Conservation (phyloP, 495 filamentous ascomycete genomes). For the Neurospora sp. region DNA sequence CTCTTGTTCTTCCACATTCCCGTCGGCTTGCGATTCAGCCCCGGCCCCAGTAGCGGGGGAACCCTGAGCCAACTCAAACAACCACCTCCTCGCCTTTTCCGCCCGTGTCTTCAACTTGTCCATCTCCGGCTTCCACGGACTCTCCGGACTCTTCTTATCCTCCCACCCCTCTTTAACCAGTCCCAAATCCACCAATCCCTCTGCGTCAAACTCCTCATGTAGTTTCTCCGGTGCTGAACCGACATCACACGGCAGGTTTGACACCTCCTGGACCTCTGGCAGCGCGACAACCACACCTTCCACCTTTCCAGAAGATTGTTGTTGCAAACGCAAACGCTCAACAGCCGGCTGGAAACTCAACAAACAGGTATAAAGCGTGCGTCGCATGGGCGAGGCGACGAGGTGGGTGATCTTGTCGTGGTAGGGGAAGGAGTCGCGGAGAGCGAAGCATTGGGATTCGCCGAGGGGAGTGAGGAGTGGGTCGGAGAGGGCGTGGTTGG, state of each 20-base stretch:
- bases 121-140: constrained; percentile 46
- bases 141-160: constrained; percentile 38
- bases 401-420: constrained; percentile 58
- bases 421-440: constrained; percentile 53
- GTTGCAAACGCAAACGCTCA: constrained; percentile 22
- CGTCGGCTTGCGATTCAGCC: constrained; percentile 1
- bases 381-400: constrained; percentile 71
- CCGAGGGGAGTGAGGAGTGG: constrained; percentile 71
- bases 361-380: constrained; percentile 75
- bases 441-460: constrained; percentile 58
- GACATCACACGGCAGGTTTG: constrained; percentile 67
- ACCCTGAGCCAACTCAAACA: constrained; percentile 41
- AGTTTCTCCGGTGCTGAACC: constrained; percentile 49
- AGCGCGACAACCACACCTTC: constrained; percentile 52
- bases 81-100: constrained; percentile 52
- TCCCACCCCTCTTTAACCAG: constrained; percentile 59
- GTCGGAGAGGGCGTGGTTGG: constrained; percentile 65
- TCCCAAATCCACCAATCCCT: constrained; percentile 51
- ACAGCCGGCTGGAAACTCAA: constrained; percentile 49
- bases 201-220: constrained; percentile 45
- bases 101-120: constrained; percentile 53
- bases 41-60: too few species aligned
- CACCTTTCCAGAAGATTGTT: background rate
- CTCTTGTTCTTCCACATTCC: constrained; percentile 30
- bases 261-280: constrained; percentile 75